Conservation (phyloP, 805 yeast genomes). For the Saturnispora sekii region DNA sequence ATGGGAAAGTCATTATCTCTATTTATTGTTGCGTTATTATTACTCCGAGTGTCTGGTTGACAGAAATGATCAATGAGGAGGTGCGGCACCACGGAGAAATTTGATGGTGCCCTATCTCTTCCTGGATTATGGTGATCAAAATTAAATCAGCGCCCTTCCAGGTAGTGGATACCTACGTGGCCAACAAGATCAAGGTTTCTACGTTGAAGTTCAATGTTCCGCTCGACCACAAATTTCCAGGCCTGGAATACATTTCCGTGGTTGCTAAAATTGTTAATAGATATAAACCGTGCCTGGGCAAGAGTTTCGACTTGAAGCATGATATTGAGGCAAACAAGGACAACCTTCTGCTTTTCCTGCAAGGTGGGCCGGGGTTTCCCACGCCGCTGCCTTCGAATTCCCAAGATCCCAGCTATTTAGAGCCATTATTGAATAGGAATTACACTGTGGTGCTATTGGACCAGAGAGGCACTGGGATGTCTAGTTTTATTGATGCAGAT, state of each 20-base stretch:
- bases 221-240: conserved; percentile 15
- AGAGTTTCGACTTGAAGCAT: conserved; percentile 7
- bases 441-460: conserved; percentile 33
- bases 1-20: background rate
- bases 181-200: conserved; percentile 16
- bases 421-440: conserved; percentile 13
- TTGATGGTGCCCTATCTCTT: too few relatives aligned
- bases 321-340: conserved; percentile 20
- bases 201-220: conserved; percentile 21
- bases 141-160: conserved; percentile 2
- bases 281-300: conserved; percentile 1
- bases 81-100: too few relatives aligned
- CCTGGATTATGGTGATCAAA: too few relatives aligned
- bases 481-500: conserved; percentile 34
- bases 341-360: conserved; percentile 31
- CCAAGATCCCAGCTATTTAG: conserved; percentile 13
- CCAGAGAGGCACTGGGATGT: conserved; percentile 55
- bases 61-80: background rate
- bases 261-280: conserved; percentile 16
- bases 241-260: background rate
- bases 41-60: background rate
- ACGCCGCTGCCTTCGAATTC: conserved; percentile 20
- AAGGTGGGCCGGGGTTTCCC: conserved; percentile 50
- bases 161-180: conserved; percentile 15
- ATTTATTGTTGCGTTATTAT: background rate